These are phyloP conservation scores for Paramecium sexaurelia DNA, from an alignment of 73 alveolate species.

Conservation along the genomic window DNA sequence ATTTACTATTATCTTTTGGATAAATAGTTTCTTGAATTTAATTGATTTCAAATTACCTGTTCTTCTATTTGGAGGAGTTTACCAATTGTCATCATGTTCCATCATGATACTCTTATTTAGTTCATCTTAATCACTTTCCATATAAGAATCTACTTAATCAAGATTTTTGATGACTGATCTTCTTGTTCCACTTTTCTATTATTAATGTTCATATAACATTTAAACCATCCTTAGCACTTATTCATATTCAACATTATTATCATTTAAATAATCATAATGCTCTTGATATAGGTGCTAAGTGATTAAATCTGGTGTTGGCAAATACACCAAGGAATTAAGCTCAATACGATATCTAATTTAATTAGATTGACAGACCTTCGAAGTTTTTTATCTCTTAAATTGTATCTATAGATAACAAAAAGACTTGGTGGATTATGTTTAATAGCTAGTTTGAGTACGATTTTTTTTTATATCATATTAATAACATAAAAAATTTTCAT, in stretches of 20 bases:
- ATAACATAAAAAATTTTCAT: constrained; percentile 3
- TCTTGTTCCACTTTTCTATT: constrained; percentile 16
- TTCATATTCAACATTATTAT: constrained; percentile 34
- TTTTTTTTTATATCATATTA: constrained; percentile 6
- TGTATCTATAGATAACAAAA: neutral
- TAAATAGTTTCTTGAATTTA: neutral
- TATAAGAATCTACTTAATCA: constrained; percentile 21
- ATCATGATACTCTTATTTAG: constrained; percentile 17
- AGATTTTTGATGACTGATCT: constrained; percentile 47
- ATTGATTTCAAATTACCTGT: constrained; percentile 6
- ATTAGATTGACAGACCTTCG: neutral
- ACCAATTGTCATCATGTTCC: constrained; percentile 5
- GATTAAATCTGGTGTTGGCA: neutral
- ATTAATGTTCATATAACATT: neutral
- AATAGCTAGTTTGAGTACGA: constrained; percentile 24
- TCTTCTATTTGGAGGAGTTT: constrained; percentile 20
- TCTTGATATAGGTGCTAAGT: neutral
- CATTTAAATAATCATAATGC: constrained; percentile 19
- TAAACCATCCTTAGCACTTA: neutral
- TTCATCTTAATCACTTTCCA: constrained; percentile 18
- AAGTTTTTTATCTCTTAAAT: constrained; percentile 7
- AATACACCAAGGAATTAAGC: neutral
- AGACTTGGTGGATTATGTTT: constrained; percentile 1
- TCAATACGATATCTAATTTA: constrained; percentile 9
- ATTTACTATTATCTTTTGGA: constrained; percentile 9